A percentile compares a stretch with the other conserved stretches of the same genome.
Conservation (phyloP, 1,284 basidiomycete genomes). For the Kwoniella shivajii region DNA sequence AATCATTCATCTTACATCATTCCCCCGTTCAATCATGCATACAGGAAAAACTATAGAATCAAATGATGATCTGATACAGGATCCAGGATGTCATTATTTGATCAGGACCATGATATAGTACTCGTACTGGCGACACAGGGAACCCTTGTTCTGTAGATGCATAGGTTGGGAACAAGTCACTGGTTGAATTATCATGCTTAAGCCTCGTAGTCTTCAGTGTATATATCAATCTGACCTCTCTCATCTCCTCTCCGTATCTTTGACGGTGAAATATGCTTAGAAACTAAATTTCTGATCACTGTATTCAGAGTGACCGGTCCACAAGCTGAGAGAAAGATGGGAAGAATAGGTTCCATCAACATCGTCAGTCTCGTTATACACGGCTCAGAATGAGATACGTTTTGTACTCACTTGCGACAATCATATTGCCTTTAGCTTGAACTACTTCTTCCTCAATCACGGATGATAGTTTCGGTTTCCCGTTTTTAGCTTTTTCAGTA, state of each 20-base stretch:
- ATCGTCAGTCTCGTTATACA: neutral
- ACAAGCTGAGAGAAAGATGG: slow-evolving; percentile 69
- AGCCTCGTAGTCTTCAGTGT: slow-evolving; percentile 69
- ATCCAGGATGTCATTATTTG: no score
- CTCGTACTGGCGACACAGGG: no score
- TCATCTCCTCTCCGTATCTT: slow-evolving; percentile 65
- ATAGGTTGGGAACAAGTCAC: no score
- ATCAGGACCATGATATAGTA: no score
- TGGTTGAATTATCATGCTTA: no score
- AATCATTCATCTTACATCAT: no score
- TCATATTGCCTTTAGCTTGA: slow-evolving; percentile 61
- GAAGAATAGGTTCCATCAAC: neutral
- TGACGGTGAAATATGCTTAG: slow-evolving; percentile 64
- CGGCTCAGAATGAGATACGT: neutral
- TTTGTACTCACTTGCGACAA: slow-evolving; percentile 66
- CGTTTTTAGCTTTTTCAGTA: slow-evolving; percentile 69
- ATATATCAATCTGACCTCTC: slow-evolving; percentile 64
- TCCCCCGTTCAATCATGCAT: no score
- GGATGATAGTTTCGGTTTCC: slow-evolving; percentile 70
- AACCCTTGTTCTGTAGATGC: no score
- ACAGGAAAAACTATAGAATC: no score
- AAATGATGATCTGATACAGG: no score
- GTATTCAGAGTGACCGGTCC: slow-evolving; percentile 73
- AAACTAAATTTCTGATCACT: slow-evolving; percentile 68
- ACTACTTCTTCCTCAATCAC: slow-evolving; percentile 70